Conservation (phyloP, 2,329 filamentous ascomycete species). For the Neodidymelliopsis sp. region DNA sequence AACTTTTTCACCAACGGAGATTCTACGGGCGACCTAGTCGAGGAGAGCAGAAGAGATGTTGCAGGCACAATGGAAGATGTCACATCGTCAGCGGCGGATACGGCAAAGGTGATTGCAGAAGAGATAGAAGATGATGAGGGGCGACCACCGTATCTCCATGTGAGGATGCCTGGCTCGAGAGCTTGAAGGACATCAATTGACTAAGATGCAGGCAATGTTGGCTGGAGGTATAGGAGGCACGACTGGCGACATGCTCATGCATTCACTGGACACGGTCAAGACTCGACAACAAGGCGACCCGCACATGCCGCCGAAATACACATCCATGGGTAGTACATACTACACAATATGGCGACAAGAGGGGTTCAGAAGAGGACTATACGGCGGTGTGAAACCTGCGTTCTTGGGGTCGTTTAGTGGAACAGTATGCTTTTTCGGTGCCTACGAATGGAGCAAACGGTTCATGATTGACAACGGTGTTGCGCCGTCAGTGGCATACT, state of each 20-base stretch:
- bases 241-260: conserved; percentile 97
- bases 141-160: conserved; percentile 59
- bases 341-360: conserved; percentile 93
- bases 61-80: conserved; percentile 32
- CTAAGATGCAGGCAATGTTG: conserved; percentile 77
- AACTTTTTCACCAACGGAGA: conserved; percentile 54
- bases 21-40: conserved; percentile 42
- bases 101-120: conserved; percentile 26
- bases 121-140: conserved; percentile 52
- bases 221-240: conserved; percentile 92
- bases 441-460: conserved; percentile 94
- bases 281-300: conserved; percentile 97
- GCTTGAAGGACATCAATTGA: conserved; percentile 31
- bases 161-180: conserved; percentile 33
- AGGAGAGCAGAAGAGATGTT: conserved; percentile 46
- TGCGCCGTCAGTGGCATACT: conserved; percentile 82
- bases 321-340: conserved; percentile 88
- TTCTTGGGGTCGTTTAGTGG: conserved; percentile 92
- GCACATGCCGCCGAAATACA: conserved; percentile 90
- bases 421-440: conserved; percentile 93
- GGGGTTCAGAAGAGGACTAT: conserved; percentile 83
- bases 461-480: conserved; percentile 84
- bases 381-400: conserved; percentile 91
- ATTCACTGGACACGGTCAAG: conserved; percentile 98
- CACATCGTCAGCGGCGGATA: conserved; percentile 30